These are phyloP conservation scores for Mortierella sp. DNA, from an alignment of 371 early-diverging fungal genomes.

Conservation along the genomic window DNA sequence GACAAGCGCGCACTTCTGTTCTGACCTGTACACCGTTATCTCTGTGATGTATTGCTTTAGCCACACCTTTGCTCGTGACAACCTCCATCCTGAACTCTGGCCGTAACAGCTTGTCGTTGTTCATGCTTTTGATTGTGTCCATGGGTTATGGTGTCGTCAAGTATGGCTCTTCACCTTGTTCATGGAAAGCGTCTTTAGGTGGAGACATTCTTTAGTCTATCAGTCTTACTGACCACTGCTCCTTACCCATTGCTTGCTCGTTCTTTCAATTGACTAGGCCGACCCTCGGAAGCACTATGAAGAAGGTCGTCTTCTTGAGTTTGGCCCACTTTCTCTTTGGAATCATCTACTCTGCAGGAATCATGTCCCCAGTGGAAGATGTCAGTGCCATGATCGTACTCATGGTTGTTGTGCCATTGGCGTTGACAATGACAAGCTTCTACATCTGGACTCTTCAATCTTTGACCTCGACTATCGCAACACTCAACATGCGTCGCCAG, in stretches of 20 bases:
- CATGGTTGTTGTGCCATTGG: slow-evolving; percentile 87
- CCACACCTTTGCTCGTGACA: slow-evolving; percentile 65
- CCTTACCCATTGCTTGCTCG: too few species aligned
- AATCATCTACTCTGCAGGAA: slow-evolving; percentile 85
- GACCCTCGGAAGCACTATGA: slow-evolving; percentile 91
- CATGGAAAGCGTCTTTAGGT: too few species aligned
- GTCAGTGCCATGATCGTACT: slow-evolving; percentile 77
- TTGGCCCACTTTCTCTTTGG: slow-evolving; percentile 89
- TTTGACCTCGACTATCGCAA: slow-evolving; percentile 70
- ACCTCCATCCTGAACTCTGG: slow-evolving; percentile 89
- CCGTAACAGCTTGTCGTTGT: slow-evolving; percentile 92
- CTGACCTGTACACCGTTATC: slow-evolving; percentile 1
- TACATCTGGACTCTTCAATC: slow-evolving; percentile 88
- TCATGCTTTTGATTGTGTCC: slow-evolving; percentile 93
- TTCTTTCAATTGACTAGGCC: slow-evolving; percentile 68
- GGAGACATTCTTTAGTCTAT: not conserved
- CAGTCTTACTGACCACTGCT: too few species aligned
- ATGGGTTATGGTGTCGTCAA: slow-evolving; percentile 96
- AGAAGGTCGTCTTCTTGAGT: slow-evolving; percentile 80
- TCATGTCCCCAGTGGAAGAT: slow-evolving; percentile 80
- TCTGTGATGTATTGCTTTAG: slow-evolving; percentile 41
- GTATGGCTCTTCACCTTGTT: slow-evolving; percentile 55
- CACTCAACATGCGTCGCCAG: slow-evolving; percentile 83
- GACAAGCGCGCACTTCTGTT: too few species aligned
- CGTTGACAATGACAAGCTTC: slow-evolving; percentile 90